Percentiles rank a stretch among this genome's conserved stretches.
Conservation (phyloP, 106 monocot species). For the Triglochin maritima region DNA sequence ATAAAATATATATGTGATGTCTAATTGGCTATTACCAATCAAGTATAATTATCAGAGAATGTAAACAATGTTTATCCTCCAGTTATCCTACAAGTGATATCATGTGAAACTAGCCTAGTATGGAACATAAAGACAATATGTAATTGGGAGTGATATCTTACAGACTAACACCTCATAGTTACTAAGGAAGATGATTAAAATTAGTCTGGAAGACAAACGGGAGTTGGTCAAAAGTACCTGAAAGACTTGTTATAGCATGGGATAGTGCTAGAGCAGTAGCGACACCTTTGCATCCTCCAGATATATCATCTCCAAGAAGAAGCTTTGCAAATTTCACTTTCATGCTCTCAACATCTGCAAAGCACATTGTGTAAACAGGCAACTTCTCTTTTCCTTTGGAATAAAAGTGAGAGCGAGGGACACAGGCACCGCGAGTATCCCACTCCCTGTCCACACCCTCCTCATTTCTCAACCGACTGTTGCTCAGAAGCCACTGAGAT, state of each 20-base stretch:
- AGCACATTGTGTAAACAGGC: slow-evolving; percentile 42
- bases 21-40: too few species aligned
- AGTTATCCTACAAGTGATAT: too few species aligned
- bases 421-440: slow-evolving; percentile 25
- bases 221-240: slow-evolving; percentile 29
- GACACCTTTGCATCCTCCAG: slow-evolving; percentile 64
- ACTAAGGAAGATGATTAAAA: too few species aligned
- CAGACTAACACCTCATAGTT: too few species aligned
- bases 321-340: slow-evolving; percentile 81
- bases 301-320: slow-evolving; percentile 77
- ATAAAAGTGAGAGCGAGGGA: slow-evolving; percentile 19
- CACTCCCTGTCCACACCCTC: slow-evolving; percentile 28
- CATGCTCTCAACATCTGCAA: slow-evolving; percentile 70
- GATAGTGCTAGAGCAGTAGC: slow-evolving; percentile 68
- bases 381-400: slow-evolving; percentile 54
- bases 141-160: too few species aligned
- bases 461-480: slow-evolving; percentile 37
- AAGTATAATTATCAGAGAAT: too few species aligned
- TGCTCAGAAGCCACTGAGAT: slow-evolving; percentile 33
- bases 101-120: too few species aligned
- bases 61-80: too few species aligned
- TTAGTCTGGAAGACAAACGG: neutral
- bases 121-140: too few species aligned
- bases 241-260: slow-evolving; percentile 73
- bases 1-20: too few species aligned